phyloP scores from a whole-genome alignment of 192 early-diverging fungal genomes.

The Podila verticillata region DNA sequence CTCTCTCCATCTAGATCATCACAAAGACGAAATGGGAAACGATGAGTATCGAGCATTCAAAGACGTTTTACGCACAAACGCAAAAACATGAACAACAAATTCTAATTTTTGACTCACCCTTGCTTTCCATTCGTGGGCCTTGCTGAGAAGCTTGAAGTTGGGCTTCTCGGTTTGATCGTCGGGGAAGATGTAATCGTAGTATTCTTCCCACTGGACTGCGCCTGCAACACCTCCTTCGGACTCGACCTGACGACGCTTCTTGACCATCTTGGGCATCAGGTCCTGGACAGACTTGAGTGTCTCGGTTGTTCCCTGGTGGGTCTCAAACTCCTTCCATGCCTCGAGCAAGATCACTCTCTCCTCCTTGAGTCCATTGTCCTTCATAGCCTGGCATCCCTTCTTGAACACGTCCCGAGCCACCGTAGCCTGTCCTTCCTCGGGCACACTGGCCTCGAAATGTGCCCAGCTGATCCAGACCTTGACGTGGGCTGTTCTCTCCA shows the following conservation, averaged over 20 bases:
- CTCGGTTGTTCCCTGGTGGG: conserved; percentile 64
- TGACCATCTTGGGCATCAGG: conserved; percentile 91
- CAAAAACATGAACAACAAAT: not conserved
- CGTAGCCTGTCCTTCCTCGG: conserved; percentile 60
- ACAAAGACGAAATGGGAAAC: not conserved
- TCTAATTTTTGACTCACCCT: not conserved
- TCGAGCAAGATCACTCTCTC: conserved; percentile 92
- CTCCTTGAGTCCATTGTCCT: conserved; percentile 78
- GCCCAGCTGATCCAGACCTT: conserved; percentile 98
- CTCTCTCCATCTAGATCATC: conserved; percentile 9
- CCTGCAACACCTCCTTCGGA: conserved; percentile 54
- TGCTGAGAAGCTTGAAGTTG: conserved; percentile 89
- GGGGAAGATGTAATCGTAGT: conserved; percentile 98
- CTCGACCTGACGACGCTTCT: conserved; percentile 80
- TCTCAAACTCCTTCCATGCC: conserved; percentile 91
- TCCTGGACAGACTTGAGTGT: conserved; percentile 68
- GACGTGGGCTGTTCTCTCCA: conserved; percentile 91
- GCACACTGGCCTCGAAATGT: conserved; percentile 84
- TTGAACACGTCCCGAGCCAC: conserved; percentile 81
- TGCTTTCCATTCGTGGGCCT: conserved; percentile 87
- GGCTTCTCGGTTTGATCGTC: conserved; percentile 91
- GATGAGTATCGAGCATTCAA: not conserved
- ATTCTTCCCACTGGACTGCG: conserved; percentile 90
- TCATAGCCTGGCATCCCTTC: conserved; percentile 75
- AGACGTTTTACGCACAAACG: not conserved